Percentiles rank a stretch among this genome's conserved stretches.
Evolutionary conservation across 2,329 filamentous ascomycete species (phyloP).

Genomic region (Diplodia mutila): DNA sequence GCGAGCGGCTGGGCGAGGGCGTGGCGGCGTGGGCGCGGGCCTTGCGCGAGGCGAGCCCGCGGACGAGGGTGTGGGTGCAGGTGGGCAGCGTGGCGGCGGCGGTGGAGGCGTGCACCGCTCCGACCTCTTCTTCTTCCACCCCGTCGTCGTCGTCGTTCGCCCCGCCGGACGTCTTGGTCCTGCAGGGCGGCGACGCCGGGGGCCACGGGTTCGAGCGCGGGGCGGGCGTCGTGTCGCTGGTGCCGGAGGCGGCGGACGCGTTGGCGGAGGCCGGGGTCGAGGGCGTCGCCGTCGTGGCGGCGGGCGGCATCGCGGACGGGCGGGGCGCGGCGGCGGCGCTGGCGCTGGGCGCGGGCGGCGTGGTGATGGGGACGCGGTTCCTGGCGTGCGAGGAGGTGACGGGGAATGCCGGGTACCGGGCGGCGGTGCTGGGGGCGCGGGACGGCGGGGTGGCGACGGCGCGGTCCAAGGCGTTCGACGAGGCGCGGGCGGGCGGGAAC

Average conservation of each 20-base stretch:
- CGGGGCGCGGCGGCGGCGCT: slow-evolving; percentile 60
- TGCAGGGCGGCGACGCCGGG: slow-evolving; percentile 62
- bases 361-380: slow-evolving; percentile 65
- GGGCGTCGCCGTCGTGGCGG: slow-evolving; percentile 54
- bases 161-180: slow-evolving; percentile 61
- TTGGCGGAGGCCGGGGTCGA: slow-evolving; percentile 26
- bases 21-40: neutral
- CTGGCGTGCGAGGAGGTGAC: neutral
- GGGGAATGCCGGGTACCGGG: neutral
- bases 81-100: slow-evolving; percentile 60
- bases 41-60: neutral
- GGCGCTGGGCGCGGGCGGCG: slow-evolving; percentile 56
- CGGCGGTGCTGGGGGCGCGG: neutral
- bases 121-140: no score
- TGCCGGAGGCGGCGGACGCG: slow-evolving; percentile 60
- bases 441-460: neutral
- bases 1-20: neutral
- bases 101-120: no score
- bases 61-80: slow-evolving; percentile 61
- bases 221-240: slow-evolving; percentile 58
- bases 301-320: slow-evolving; percentile 58
- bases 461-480: neutral
- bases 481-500: neutral
- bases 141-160: slow-evolving; percentile 45
- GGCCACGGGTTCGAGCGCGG: slow-evolving; percentile 42